Percentiles rank a stretch among this genome's conserved stretches.
These are phyloP conservation scores for Pistacia integerrima DNA, from an alignment of 345 rosid genomes.

Conservation along the genomic window DNA sequence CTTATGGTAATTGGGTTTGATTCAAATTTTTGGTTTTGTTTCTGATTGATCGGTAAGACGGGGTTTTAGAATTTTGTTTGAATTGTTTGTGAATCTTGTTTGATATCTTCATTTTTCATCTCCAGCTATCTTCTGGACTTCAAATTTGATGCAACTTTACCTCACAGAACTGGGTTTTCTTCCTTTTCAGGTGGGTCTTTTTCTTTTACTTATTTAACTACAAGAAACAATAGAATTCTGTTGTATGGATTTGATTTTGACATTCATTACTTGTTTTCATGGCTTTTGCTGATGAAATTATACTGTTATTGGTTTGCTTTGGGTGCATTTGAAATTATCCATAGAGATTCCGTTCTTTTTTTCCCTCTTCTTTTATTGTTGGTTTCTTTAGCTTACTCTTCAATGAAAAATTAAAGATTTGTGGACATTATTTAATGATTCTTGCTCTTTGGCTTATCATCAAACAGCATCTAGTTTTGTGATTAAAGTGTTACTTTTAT, in stretches of 20 bases:
- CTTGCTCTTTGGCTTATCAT: neutral
- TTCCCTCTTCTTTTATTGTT: neutral
- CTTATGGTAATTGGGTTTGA: neutral
- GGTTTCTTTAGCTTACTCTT: conserved; percentile 14
- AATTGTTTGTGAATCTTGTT: neutral
- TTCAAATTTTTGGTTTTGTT: neutral
- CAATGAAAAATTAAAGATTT: conserved; percentile 17
- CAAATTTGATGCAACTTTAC: neutral
- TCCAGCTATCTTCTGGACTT: neutral
- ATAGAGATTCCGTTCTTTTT: no score
- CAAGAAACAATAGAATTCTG: neutral
- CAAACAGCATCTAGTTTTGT: no score
- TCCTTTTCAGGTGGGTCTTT: conserved; percentile 1
- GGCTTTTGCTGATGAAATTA: conserved; percentile 1
- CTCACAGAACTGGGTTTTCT: conserved; percentile 14
- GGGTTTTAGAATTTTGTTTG: neutral
- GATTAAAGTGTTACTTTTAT: conserved; percentile 5
- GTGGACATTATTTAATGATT: neutral
- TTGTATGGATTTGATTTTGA: neutral
- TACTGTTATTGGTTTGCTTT: neutral
- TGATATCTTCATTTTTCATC: neutral
- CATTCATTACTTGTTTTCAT: neutral
- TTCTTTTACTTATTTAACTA: neutral
- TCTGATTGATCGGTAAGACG: neutral
- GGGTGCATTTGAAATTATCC: neutral